Percentiles rank a stretch among this genome's conserved stretches.
Evolutionary conservation across 2,329 filamentous ascomycete species (phyloP).

Genomic region (Colletotrichum sp.): DNA sequence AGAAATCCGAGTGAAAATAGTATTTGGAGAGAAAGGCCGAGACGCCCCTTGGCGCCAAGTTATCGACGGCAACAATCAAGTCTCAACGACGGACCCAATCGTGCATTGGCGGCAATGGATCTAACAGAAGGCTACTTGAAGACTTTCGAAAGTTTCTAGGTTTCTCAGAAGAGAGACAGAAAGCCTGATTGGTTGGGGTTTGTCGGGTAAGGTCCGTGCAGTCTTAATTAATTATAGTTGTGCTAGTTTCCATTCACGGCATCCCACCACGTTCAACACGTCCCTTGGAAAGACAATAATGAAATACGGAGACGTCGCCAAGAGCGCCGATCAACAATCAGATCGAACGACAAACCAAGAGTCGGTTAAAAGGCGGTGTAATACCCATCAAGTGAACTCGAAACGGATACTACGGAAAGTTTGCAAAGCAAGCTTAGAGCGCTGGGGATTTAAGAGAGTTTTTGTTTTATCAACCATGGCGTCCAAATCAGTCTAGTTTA

Average conservation of each 20-base stretch:
- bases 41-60: neutral
- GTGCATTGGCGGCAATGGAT: neutral
- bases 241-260: neutral
- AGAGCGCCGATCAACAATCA: neutral
- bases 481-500: fast-evolving
- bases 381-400: neutral
- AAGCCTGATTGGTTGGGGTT: neutral
- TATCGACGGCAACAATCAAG: neutral
- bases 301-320: neutral
- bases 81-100: neutral
- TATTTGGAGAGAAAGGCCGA: neutral
- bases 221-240: neutral
- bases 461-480: neutral
- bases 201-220: neutral
- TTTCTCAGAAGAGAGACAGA: neutral
- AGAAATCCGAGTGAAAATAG: neutral
- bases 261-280: neutral
- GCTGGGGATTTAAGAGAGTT: neutral
- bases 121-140: neutral
- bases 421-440: neutral
- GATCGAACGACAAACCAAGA: neutral
- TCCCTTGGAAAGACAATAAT: neutral
- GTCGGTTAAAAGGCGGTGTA: neutral
- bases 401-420: neutral
- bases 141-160: neutral